These are phyloP conservation scores for Ceratocystis colombiana DNA, from an alignment of 2,329 filamentous ascomycete species.

Conservation along the genomic window DNA sequence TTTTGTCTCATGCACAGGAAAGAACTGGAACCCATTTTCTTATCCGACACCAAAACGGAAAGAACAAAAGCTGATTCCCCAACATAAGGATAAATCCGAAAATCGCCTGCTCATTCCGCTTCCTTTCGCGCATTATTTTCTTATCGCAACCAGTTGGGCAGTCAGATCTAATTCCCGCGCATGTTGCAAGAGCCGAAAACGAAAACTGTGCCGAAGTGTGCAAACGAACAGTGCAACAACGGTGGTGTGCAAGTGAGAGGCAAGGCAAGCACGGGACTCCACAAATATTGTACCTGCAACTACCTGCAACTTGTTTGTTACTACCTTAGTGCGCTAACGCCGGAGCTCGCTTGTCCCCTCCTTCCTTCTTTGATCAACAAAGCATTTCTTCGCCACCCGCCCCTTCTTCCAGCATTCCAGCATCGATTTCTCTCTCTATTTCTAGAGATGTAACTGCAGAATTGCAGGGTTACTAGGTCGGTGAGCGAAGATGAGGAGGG, in stretches of 20 bases:
- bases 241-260: background rate
- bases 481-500: background rate
- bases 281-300: background rate
- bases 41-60: background rate
- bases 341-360: background rate
- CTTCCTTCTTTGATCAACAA: background rate
- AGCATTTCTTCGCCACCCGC: background rate
- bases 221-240: background rate
- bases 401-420: background rate
- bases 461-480: background rate
- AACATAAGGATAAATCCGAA: background rate
- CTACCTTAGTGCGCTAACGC: background rate
- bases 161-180: too few relatives aligned
- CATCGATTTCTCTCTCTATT: background rate
- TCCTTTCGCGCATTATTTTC: background rate
- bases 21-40: background rate
- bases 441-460: background rate
- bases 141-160: background rate
- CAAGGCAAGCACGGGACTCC: background rate
- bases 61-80: background rate
- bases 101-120: background rate
- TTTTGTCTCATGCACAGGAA: background rate
- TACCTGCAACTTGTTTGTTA: background rate
- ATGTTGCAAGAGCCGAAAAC: slow-evolving; percentile 5
- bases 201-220: background rate